Evolutionary conservation across 2,329 filamentous ascomycete species (phyloP).

Genomic region (Hymenoscyphus albidus): DNA sequence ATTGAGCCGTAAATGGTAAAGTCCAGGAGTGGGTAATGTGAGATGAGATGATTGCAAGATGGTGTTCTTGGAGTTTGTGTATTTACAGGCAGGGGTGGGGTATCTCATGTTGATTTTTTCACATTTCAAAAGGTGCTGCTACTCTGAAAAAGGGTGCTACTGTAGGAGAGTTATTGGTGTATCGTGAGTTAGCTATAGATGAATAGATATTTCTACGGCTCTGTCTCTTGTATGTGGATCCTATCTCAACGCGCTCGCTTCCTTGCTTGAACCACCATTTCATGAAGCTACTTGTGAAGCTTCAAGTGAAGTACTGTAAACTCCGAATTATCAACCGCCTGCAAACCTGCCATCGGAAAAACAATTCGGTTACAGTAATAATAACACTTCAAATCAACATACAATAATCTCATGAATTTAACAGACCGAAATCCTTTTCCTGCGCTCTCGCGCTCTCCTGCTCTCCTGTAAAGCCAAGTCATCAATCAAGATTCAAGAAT

Average conservation of each 20-base stretch:
- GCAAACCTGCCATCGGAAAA: too few relatives aligned
- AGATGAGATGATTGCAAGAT: slow-evolving; percentile 3
- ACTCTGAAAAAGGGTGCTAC: neutral
- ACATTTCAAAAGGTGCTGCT: neutral
- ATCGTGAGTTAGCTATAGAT: neutral
- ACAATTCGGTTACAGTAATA: too few relatives aligned
- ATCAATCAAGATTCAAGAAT: too few relatives aligned
- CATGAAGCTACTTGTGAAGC: too few relatives aligned
- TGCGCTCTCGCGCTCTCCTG: too few relatives aligned
- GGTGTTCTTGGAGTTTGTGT: neutral
- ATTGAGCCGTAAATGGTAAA: slow-evolving; percentile 44
- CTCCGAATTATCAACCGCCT: too few relatives aligned
- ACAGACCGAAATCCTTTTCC: too few relatives aligned
- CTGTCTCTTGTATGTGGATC: neutral
- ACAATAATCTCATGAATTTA: too few relatives aligned
- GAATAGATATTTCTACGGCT: neutral
- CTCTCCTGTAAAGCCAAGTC: too few relatives aligned
- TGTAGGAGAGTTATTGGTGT: neutral
- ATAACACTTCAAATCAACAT: too few relatives aligned
- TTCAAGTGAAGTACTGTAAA: too few relatives aligned
- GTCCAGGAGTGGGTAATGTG: neutral
- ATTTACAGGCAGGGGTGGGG: neutral
- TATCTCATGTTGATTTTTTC: neutral
- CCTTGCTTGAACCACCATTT: too few relatives aligned
- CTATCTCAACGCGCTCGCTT: neutral